These are phyloP conservation scores for Cladophialophora carrionii DNA, from an alignment of 2,329 filamentous ascomycete genomes.

Conservation along the genomic window DNA sequence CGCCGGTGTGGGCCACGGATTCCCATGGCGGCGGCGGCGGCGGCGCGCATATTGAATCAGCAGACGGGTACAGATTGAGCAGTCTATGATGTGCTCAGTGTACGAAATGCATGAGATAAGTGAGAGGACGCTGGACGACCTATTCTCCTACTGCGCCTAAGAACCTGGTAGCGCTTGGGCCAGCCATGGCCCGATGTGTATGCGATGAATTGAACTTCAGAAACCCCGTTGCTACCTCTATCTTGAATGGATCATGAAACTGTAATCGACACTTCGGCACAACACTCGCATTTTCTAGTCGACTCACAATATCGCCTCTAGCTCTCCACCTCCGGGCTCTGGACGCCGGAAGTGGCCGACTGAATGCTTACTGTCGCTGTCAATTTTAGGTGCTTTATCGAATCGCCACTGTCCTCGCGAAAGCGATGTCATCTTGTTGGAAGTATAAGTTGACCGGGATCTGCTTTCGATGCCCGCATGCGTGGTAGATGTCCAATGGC, in stretches of 20 bases:
- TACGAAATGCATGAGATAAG: background rate
- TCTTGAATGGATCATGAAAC: background rate
- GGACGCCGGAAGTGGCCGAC: background rate
- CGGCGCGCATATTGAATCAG: background rate
- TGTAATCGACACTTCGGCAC: background rate
- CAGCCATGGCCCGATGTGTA: background rate
- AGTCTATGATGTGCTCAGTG: background rate
- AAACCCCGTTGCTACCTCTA: too few species aligned
- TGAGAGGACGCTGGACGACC: background rate
- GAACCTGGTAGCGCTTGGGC: background rate
- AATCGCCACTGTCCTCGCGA: background rate
- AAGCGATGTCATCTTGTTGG: background rate
- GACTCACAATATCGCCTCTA: background rate
- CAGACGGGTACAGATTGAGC: background rate
- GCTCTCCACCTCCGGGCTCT: background rate
- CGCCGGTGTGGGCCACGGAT: too few species aligned
- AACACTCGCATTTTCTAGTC: background rate
- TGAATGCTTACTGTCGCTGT: background rate
- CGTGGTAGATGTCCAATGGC: background rate
- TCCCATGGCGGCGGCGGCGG: too few species aligned
- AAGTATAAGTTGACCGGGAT: background rate
- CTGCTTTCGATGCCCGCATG: background rate
- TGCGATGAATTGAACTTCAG: background rate
- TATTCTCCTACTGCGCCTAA: background rate
- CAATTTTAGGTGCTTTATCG: background rate